Evolutionary conservation across 2,329 filamentous ascomycete genomes (phyloP), one percentile per base, ranked within the genome.

Genomic region (Fusarium virguliforme): DNA sequence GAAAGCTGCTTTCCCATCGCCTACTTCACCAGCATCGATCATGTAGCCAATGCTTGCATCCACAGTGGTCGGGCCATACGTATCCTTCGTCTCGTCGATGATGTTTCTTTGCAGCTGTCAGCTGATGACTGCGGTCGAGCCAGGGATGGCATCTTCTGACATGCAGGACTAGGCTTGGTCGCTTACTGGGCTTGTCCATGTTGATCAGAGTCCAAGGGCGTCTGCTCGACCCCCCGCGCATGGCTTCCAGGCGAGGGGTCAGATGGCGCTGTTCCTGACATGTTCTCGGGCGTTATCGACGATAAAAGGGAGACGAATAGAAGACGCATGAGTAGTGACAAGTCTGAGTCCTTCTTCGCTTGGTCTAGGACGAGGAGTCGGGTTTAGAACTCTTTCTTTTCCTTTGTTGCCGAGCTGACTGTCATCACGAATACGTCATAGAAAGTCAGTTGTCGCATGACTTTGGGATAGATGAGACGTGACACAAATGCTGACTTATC

Each of bases 231-330:
- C 1, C 6, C 30, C 24, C 28, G 34, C 4, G 64, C 50, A 26
- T 64, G 60, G 3, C 66, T 56, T 2, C 66, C 60, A 0, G 64
- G 66, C 4, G 66, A 43, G 1, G 66, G 51, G 28, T 58, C 38
- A 7, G 62, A 68, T 1, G 60, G 60, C 8, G 66, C 60, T n/a
- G 43, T 68, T 48, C 66, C 64, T 9, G 66, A 68, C 66, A 68
- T 67, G 0, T 50, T 6, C n/a, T 56, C 4, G 13, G 5, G 12
- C 0, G 18, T 12, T 28, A 12, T 30, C 8, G 40, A 35, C 1
- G n/a, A 22, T 4, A 30, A n/a, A 2, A 46, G 15, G 30, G 7
- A 35, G 8, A 50, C 9, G 28, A 35, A 26, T 12, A 40, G 9
- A 9, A 40, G 24, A 24, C 7, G n/a, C 32, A 24, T 54, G 24